phyloP scores from a whole-genome alignment of 2,329 filamentous ascomycete genomes.

The Kalaharituber pfeilii region DNA sequence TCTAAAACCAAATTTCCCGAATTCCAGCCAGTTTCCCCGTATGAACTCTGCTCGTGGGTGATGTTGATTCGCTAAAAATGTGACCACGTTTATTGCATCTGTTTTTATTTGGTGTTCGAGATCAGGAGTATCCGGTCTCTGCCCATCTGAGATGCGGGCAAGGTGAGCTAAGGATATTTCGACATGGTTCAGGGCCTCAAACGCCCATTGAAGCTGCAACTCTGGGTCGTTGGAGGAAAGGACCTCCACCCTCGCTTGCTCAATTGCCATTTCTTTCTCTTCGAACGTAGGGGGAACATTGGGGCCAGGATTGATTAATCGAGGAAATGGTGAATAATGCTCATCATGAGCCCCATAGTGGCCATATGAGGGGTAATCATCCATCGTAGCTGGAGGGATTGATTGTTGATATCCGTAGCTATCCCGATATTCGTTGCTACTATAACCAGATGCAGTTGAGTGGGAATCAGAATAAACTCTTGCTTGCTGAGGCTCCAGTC shows the following conservation, averaged over 20 bases:
- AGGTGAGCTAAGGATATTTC: conserved; percentile 67
- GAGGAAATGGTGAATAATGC: conserved; percentile 82
- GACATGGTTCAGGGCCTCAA: conserved; percentile 76
- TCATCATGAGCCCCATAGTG: conserved; percentile 37
- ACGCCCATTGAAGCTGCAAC: conserved; percentile 92
- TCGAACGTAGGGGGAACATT: conserved; percentile 90
- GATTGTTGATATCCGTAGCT: conserved; percentile 21
- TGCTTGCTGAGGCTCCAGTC: conserved; percentile 12
- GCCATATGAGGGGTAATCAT: conserved; percentile 33
- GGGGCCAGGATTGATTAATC: conserved; percentile 56
- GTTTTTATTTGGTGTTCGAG: conserved; percentile 74
- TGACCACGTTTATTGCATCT: conserved; percentile 83
- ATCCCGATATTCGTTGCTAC: conserved; percentile 19
- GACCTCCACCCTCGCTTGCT: conserved; percentile 65
- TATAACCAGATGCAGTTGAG: conserved; percentile 21
- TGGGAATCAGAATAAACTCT: conserved; percentile 17
- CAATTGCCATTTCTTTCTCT: conserved; percentile 77
- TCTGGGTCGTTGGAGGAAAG: conserved; percentile 87
- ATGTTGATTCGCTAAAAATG: conserved; percentile 73
- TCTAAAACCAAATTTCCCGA: conserved; percentile 82
- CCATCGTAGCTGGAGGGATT: conserved; percentile 24
- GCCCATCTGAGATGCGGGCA: conserved; percentile 44
- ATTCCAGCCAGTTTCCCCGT: conserved; percentile 91
- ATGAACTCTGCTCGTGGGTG: conserved; percentile 93
- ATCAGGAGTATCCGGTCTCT: conserved; percentile 60